These are phyloP conservation scores for Sphagnurus paluster DNA, from an alignment of 1,284 basidiomycete species.

Conservation along the genomic window DNA sequence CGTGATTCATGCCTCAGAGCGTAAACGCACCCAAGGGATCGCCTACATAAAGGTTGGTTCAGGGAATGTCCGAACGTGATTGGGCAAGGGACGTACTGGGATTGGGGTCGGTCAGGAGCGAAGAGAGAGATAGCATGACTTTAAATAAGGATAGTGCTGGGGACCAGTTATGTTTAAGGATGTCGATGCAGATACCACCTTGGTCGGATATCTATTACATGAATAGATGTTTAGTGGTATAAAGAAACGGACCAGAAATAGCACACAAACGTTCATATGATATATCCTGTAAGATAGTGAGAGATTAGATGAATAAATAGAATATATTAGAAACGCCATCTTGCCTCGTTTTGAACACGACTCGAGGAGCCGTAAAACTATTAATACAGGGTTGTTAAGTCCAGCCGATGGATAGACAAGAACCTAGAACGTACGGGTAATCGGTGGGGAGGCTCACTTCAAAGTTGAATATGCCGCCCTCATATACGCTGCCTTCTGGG, in stretches of 20 bases:
- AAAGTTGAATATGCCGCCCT: constrained; percentile 82
- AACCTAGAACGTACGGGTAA: constrained; percentile 70
- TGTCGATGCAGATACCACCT: constrained; percentile 76
- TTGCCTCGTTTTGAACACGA: constrained; percentile 75
- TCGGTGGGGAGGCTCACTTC: constrained; percentile 72
- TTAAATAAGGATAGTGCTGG: constrained; percentile 90
- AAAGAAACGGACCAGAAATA: neutral
- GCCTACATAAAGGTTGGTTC: constrained; percentile 39
- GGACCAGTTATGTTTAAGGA: constrained; percentile 89
- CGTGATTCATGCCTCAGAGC: neutral
- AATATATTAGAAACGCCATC: constrained; percentile 15
- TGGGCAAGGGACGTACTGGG: constrained; percentile 56
- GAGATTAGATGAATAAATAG: neutral
- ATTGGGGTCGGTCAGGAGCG: constrained; percentile 87
- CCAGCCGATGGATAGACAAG: constrained; percentile 2
- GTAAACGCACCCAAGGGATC: constrained; percentile 63
- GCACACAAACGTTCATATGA: constrained; percentile 82
- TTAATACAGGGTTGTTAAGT: constrained; percentile 9
- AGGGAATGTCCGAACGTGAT: neutral
- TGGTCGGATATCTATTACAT: constrained; percentile 62
- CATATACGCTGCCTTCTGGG: constrained; percentile 84
- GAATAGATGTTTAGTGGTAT: neutral
- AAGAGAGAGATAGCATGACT: constrained; percentile 86
- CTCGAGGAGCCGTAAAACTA: constrained; percentile 84
- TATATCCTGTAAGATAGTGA: constrained; percentile 62